Conservation (phyloP, 805 yeast genomes). For the Kuraishia piskuri region DNA sequence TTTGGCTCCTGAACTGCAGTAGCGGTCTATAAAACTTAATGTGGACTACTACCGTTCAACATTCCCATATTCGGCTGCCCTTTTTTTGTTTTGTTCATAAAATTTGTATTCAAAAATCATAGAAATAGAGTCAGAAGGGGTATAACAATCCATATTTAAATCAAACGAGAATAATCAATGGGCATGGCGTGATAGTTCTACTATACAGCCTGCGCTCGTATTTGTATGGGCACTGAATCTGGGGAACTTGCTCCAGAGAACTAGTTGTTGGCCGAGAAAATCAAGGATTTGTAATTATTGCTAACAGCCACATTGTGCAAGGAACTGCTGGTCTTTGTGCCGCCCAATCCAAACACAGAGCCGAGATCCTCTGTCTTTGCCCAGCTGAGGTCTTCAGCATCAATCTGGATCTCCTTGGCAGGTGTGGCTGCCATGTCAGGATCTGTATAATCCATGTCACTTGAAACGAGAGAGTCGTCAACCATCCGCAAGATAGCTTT, state of each 20-base stretch:
- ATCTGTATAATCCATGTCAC: constrained; percentile 19
- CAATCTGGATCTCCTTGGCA: constrained; percentile 15
- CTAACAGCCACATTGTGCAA: constrained; percentile 4
- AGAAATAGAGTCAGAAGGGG: neutral
- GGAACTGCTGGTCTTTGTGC: neutral
- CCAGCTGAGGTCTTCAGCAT: constrained; percentile 20
- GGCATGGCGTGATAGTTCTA: too few relatives aligned
- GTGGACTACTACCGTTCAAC: neutral
- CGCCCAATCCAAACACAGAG: constrained; percentile 2
- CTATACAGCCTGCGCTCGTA: neutral
- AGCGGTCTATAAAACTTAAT: too few relatives aligned
- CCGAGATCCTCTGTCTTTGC: constrained; percentile 15
- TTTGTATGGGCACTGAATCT: neutral
- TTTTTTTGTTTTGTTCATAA: neutral
- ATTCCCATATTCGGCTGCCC: too few relatives aligned
- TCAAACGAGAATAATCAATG: neutral
- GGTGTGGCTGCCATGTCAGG: neutral
- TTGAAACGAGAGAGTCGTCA: constrained; percentile 27
- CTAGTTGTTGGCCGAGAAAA: neutral
- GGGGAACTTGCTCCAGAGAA: neutral
- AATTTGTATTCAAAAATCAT: neutral
- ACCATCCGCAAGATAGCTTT: constrained; percentile 28
- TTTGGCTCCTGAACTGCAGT: neutral
- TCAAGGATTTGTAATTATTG: constrained; percentile 2
- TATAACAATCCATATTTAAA: neutral